These are phyloP conservation scores for Sporothrix brunneoviolacea DNA, from an alignment of 2,329 filamentous ascomycete genomes.

Conservation along the genomic window DNA sequence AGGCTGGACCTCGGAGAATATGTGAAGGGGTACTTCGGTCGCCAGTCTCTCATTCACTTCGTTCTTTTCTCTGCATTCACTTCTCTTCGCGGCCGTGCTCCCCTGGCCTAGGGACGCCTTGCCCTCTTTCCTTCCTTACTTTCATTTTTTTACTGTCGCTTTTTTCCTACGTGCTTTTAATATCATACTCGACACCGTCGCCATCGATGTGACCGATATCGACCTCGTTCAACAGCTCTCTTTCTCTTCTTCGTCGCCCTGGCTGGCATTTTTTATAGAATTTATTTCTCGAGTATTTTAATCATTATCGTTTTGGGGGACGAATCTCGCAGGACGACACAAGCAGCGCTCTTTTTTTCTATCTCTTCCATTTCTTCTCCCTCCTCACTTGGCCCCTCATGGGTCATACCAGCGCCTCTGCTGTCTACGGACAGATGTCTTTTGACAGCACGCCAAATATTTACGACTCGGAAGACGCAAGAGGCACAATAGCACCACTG, in stretches of 20 bases:
- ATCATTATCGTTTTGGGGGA: background rate
- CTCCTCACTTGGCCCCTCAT: too few species aligned
- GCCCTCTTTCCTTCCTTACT: background rate
- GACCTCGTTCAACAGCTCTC: too few species aligned
- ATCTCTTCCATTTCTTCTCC: too few species aligned
- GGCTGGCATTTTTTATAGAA: constrained; percentile 3
- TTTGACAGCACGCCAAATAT: constrained; percentile 2
- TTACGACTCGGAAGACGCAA: constrained; percentile 25
- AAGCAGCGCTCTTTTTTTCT: too few species aligned
- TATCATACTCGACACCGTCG: too few species aligned
- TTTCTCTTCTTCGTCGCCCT: too few species aligned
- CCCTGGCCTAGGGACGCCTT: constrained; percentile 19
- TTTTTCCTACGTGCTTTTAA: background rate
- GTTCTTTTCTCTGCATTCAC: constrained; percentile 4
- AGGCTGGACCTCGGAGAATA: constrained; percentile 4
- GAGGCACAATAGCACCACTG: constrained; percentile 28
- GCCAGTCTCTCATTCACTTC: background rate
- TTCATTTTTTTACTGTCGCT: background rate
- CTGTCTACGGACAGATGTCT: too few species aligned
- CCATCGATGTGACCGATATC: too few species aligned
- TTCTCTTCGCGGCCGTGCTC: too few species aligned
- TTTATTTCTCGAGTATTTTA: background rate
- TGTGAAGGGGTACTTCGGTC: background rate
- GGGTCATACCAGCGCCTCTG: too few species aligned
- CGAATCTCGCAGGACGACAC: too few species aligned